Conservation (phyloP, 495 filamentous ascomycete genomes). For the Gamarada debralockiae region DNA sequence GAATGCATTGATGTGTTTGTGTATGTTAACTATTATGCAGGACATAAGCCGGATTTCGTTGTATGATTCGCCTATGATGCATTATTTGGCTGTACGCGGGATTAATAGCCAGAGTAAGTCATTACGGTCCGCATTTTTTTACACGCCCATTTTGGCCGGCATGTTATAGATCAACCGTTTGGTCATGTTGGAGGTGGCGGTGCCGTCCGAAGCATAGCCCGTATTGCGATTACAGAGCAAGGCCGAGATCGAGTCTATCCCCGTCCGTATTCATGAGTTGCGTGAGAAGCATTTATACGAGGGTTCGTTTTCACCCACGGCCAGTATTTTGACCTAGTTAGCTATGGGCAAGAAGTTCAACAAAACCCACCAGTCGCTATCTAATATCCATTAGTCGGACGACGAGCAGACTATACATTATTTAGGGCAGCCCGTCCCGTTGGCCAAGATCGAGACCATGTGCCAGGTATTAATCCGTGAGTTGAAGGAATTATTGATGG, state of each 20-base stretch:
- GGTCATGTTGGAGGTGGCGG: background rate
- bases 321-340: conserved; percentile 1
- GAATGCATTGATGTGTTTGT: conserved; percentile 1
- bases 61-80: conserved; percentile 5
- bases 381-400: conserved; percentile 5
- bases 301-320: conserved; percentile 2
- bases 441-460: conserved; percentile 1
- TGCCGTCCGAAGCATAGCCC: background rate
- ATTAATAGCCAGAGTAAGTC: background rate
- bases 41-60: background rate
- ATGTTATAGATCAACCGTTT: conserved; percentile 5
- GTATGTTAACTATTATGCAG: background rate
- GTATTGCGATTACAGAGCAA: background rate
- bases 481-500: background rate
- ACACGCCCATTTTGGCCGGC: background rate
- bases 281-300: background rate
- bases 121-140: background rate
- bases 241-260: background rate
- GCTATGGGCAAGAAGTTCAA: background rate
- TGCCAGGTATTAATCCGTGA: background rate
- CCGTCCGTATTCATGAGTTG: background rate
- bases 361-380: background rate
- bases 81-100: conserved; percentile 1
- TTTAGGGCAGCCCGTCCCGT: background rate
- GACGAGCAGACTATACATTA: conserved; percentile 9